Base-by-base conservation (phyloP, 164 flowering plant species). In the Piper betle region DNA sequence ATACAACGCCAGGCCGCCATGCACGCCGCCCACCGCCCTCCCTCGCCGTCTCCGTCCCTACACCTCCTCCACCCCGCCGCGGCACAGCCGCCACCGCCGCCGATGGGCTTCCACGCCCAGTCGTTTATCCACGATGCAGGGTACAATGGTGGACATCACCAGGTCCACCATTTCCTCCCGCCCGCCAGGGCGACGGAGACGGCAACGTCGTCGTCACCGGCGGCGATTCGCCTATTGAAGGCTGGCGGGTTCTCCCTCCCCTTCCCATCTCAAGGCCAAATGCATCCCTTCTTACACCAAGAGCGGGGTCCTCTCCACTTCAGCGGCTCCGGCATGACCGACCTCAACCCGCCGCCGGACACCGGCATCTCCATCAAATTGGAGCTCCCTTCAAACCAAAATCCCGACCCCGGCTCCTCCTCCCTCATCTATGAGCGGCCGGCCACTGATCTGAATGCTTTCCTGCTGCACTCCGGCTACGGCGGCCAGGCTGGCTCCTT, bases 341-440 rank as follows among this genome's bases (percentile, higher is more conserved):
- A 39, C 66, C 25, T 69, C 53, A 62, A 57, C 70, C 55, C 63
- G 46, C 64, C 65, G 20, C 5, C 61, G 11, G 50, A 43, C 20
- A 55, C 43, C 59, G 40, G 68, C 59, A 16, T 39, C 43, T 12
- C 71, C 56, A 37, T 63, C 53, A 74, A 65, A 64, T 2, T 66
- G 75, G 73, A 77, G 75, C 78, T 75, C 75, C 75, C 77, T 43
- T 43, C 50, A 43, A 43, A 15, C 50, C 50, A 43, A 43, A 15
- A 8, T 38, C 15, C 39, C 10, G 53, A 50, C 11, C 50, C 50
- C 10, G 50, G 6, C 50, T 15, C 50, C 50, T 43, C 50, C 50
- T n/a, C n/a, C n/a, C n/a, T n/a, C n/a, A n/a, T n/a, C n/a, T n/a
- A n/a, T n/a, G n/a, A n/a, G n/a, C n/a, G n/a, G n/a, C n/a, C n/a